A percentile compares a stretch with the other conserved stretches of the same genome.
Conservation (phyloP, 2,329 filamentous ascomycete species). For the Pseudocercospora ulei region DNA sequence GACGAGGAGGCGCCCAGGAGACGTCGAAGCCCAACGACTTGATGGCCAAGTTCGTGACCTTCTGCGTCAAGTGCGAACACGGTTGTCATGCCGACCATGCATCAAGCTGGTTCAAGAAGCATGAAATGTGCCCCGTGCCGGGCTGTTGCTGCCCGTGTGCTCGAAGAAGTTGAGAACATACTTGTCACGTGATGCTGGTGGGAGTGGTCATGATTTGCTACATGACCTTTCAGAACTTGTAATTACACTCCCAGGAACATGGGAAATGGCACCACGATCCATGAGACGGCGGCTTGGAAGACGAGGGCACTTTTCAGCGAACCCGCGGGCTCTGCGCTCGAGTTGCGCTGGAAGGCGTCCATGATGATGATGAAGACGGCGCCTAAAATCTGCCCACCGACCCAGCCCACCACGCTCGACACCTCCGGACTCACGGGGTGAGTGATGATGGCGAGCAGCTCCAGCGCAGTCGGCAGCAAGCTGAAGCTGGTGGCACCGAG, state of each 20-base stretch:
- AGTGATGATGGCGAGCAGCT: constrained; percentile 77
- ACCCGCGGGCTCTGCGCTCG: constrained; percentile 31
- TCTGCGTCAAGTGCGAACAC: constrained; percentile 55
- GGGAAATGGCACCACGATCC: constrained; percentile 49
- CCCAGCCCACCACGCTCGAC: constrained; percentile 74
- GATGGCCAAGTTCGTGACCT: constrained; percentile 49
- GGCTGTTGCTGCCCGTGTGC: constrained; percentile 47
- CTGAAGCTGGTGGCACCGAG: constrained; percentile 72
- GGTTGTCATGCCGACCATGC: constrained; percentile 56
- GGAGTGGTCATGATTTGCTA: too few species aligned
- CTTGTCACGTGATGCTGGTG: neutral
- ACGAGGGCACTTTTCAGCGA: constrained; percentile 69
- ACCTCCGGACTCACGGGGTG: constrained; percentile 82
- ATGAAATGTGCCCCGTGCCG: constrained; percentile 47
- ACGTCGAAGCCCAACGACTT: constrained; percentile 34
- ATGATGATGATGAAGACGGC: constrained; percentile 75
- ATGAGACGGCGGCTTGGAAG: constrained; percentile 64
- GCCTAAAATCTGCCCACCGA: constrained; percentile 73
- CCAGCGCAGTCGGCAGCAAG: constrained; percentile 72
- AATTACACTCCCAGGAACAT: constrained; percentile 19
- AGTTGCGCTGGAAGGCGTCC: constrained; percentile 55
- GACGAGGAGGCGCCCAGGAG: constrained; percentile 30
- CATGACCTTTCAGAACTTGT: constrained; percentile 30
- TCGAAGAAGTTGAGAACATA: neutral
- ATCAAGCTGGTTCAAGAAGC: constrained; percentile 50